Base-by-base conservation (phyloP, 2,329 filamentous ascomycete species). In the Penicillium sp. region DNA sequence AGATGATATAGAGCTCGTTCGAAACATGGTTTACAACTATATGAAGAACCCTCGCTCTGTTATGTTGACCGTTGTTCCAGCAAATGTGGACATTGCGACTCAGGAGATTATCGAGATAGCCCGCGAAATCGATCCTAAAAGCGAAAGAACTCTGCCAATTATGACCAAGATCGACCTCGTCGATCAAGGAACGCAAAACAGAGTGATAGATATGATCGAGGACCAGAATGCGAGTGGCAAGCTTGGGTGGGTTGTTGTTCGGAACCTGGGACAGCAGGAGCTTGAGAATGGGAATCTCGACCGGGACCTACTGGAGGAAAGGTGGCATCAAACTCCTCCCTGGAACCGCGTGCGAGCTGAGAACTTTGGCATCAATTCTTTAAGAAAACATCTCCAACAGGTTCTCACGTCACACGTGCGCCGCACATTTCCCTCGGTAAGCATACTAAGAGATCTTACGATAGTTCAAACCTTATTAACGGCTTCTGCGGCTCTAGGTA, bases 111-210 rank as follows among this genome's bases (percentile, higher is more conserved):
- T 80, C 1, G 64, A 74, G 25, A 62, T 75, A 34, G 75, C 77
- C 0, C 62, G 66, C 21, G 61, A 72, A n/a, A 56, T 63, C 27
- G 77, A 80, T 58, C 58, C 55, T 0, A 54, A 60, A 3, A 74
- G 77, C 0, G 56, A 63, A 25, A 65, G 78, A 37, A 80, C 77
- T 0, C 51, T 80, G 0, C 75, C 76, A 1, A 68, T 81, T 4
- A 71, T 87, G 0, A 87, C 84, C 0, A 87, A 87, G 60, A 80
- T 82, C 0, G 85, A 88, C 53, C 69, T 86, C 0, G 77, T 80
- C 7, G 67, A 74, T 42, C 55, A 61, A 31, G 71, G 71, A 25
- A 25, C 0, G 64, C 64, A 1, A 68, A 72, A 45, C 68, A 1
- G 59, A 64, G 18, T 25, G 6, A 25, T 25, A 25, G 25, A 25